Evolutionary conservation across 2,329 filamentous ascomycete genomes (phyloP).

Genomic region (Tolypocladium capitatum): DNA sequence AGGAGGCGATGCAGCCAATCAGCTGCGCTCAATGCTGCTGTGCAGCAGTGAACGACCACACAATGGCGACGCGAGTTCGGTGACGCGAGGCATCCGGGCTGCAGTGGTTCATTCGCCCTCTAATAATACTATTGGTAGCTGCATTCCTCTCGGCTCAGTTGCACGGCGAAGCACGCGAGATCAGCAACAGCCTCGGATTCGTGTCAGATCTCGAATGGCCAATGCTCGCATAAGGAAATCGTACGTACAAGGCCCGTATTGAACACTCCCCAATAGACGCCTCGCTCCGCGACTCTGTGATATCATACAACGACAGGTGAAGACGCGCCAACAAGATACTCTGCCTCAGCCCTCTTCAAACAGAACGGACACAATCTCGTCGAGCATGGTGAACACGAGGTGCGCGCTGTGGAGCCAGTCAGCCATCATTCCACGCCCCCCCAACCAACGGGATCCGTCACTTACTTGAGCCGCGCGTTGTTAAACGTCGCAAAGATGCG

Average conservation of each 20-base stretch:
- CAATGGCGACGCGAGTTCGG: no score
- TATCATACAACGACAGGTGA: neutral
- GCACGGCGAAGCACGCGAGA: neutral
- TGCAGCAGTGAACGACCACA: no score
- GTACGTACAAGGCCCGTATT: neutral
- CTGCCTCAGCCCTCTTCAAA: constrained; percentile 32
- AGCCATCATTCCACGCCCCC: constrained; percentile 2
- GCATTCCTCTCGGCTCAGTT: neutral
- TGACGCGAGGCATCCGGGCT: neutral
- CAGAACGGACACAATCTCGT: constrained; percentile 54
- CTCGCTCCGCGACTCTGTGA: neutral
- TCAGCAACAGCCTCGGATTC: neutral
- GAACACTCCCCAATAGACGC: neutral
- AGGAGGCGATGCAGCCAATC: neutral
- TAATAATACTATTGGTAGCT: no score
- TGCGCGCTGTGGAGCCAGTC: constrained; percentile 41
- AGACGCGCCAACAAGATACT: neutral
- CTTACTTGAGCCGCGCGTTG: constrained; percentile 78
- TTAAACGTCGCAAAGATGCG: constrained; percentile 86
- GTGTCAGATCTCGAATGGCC: neutral
- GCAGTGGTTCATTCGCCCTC: no score
- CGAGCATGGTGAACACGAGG: constrained; percentile 56
- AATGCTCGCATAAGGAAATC: neutral
- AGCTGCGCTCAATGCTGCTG: no score
- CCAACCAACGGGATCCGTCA: neutral